Percentiles rank a stretch among this genome's conserved stretches.
phyloP scores from a whole-genome alignment of 1,284 basidiomycete genomes.

The Leccinum colubrinum region DNA sequence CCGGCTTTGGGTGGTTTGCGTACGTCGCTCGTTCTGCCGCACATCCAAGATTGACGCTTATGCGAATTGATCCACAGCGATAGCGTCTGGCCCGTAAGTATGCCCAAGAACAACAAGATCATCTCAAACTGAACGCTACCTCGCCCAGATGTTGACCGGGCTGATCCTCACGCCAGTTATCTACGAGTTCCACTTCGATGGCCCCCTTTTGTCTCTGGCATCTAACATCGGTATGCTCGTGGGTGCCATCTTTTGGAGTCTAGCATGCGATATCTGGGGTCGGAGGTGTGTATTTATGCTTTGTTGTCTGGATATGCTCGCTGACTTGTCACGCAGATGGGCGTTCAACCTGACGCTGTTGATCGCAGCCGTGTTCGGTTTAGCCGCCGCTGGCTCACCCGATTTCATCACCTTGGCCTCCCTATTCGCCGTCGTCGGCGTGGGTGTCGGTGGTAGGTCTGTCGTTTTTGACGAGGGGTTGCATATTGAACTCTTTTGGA shows the following conservation, averaged over 20 bases:
- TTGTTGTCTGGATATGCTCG: background rate
- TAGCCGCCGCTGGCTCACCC: slow-evolving; percentile 44
- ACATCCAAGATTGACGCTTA: background rate
- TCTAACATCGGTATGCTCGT: slow-evolving; percentile 62
- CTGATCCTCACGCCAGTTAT: slow-evolving; percentile 57
- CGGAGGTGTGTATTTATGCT: slow-evolving; percentile 36
- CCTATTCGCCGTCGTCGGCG: slow-evolving; percentile 43
- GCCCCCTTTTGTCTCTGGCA: slow-evolving; percentile 57
- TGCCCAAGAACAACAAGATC: background rate
- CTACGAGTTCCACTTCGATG: slow-evolving; percentile 54
- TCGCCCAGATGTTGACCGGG: slow-evolving; percentile 45
- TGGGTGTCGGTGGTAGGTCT: slow-evolving; percentile 45
- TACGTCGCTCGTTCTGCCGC: slow-evolving; percentile 33
- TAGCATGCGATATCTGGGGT: slow-evolving; percentile 67
- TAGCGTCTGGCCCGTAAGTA: slow-evolving; percentile 47
- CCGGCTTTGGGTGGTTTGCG: slow-evolving; percentile 58
- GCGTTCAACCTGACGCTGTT: slow-evolving; percentile 66
- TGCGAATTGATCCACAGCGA: slow-evolving; percentile 20
- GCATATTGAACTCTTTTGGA: slow-evolving; percentile 11
- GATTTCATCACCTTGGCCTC: slow-evolving; percentile 44
- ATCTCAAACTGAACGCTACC: background rate
- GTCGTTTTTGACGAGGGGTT: background rate
- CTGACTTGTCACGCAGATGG: slow-evolving; percentile 34
- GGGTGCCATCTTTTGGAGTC: slow-evolving; percentile 64
- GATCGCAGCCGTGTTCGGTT: slow-evolving; percentile 56